Evolutionary conservation across 371 early-diverging fungal genomes (phyloP), one percentile per base, ranked within the genome.

Genomic region (Dinochytrium kinnereticum): DNA sequence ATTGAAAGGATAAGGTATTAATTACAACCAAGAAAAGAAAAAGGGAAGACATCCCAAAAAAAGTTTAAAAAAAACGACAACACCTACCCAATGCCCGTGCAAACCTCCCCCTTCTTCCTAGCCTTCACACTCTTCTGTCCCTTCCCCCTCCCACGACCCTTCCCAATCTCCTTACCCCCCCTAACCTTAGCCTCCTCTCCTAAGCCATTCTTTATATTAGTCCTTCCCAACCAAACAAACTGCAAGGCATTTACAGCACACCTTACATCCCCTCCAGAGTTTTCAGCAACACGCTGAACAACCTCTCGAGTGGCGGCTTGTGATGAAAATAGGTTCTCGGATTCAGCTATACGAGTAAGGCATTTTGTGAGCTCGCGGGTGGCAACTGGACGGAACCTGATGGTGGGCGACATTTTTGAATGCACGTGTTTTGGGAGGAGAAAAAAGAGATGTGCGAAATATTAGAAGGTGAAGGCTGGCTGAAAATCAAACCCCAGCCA

Each of bases 301-400:
- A 72, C 39, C 0, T 69, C 76, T 76, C 73, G 44, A 61, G 44
- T 24, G 73, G 59, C 5, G 61, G 64, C 24, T n/a, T 66, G 19
- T 13, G 49, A 44, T 10, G 10, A 10, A 21, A 21, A 21, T 15
- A 55, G 17, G 15, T 55, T 55, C 26, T 55, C 57, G 26, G 17
- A 24, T 17, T 30, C 71, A 0, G 81, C 69, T 13, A 88, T 40
- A n/a, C 77, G 78, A 19, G 71, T 80, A 33, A 90, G 72, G 1
- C 85, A 82, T 79, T 90, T 90, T n/a, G 75, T 76, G 51, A 88
- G 70, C 21, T 83, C 70, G 13, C 86, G 84, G 3, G 70, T 78
- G 0, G 89, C 90, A 37, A 89, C 82, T 0, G 88, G 86, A 53
- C 89, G 88, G 74, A 90, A 90, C 30, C 82, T 85, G 44, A 1